Evolutionary conservation across 2,329 filamentous ascomycete species (phyloP).

Genomic region (Cordyceps tenuipes): DNA sequence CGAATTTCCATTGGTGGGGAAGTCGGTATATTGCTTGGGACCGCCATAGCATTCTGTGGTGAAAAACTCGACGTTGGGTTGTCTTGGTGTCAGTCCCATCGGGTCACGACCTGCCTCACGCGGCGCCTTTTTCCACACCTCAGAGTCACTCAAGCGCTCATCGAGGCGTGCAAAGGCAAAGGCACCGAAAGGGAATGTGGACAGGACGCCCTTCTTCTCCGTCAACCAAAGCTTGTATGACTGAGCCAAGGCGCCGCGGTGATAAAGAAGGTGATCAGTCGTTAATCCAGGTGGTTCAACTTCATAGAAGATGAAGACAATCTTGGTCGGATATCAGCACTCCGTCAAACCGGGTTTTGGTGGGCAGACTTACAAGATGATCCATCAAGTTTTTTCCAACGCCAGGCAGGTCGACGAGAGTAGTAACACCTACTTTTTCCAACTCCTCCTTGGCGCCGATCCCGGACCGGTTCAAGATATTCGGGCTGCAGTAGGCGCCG

Average conservation of each 20-base stretch:
- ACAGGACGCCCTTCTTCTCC: slow-evolving; percentile 48
- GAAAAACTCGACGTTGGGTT: slow-evolving; percentile 56
- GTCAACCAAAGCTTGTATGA: slow-evolving; percentile 49
- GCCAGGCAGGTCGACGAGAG: slow-evolving; percentile 35
- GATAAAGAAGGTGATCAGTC: slow-evolving; percentile 46
- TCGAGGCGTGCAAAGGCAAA: slow-evolving; percentile 56
- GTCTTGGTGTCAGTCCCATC: slow-evolving; percentile 48
- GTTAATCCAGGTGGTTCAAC: slow-evolving; percentile 43
- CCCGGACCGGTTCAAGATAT: slow-evolving; percentile 44
- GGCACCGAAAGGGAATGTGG: slow-evolving; percentile 54
- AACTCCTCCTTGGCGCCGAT: slow-evolving; percentile 38
- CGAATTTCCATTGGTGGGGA: slow-evolving; percentile 43
- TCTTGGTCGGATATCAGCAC: slow-evolving; percentile 25
- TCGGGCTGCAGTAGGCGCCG: slow-evolving; percentile 43
- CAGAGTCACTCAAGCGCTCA: slow-evolving; percentile 45
- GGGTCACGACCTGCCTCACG: slow-evolving; percentile 47
- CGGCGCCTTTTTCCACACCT: slow-evolving; percentile 44
- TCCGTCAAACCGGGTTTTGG: background rate
- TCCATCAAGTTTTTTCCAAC: slow-evolving; percentile 45
- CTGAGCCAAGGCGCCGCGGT: slow-evolving; percentile 40
- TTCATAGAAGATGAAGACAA: slow-evolving; percentile 54
- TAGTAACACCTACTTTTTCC: slow-evolving; percentile 32
- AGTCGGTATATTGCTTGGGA: slow-evolving; percentile 47
- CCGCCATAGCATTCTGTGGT: slow-evolving; percentile 54
- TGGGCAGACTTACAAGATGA: slow-evolving; percentile 27